A percentile compares a stretch with the other conserved stretches of the same genome.
Conservation (phyloP, 805 yeast species). For the Cyberlindnera lachancei region DNA sequence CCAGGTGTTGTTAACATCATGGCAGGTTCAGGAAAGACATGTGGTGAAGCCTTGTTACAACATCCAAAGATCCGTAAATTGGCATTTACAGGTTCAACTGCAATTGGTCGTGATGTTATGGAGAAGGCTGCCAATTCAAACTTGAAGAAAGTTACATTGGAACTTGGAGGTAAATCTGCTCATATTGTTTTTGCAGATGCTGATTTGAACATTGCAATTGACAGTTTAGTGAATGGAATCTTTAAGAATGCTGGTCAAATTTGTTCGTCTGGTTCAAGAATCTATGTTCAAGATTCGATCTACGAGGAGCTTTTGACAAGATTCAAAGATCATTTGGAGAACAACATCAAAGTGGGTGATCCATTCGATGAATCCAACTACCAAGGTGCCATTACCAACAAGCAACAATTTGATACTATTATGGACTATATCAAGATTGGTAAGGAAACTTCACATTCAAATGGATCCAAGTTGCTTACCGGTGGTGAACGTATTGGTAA, state of each 20-base stretch:
- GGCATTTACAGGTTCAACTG: conserved; percentile 80
- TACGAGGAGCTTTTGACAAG: conserved; percentile 55
- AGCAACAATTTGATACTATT: conserved; percentile 61
- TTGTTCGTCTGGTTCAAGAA: conserved; percentile 77
- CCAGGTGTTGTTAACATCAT: conserved; percentile 69
- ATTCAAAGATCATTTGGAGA: conserved; percentile 52
- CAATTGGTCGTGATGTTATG: conserved; percentile 66
- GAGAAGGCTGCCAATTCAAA: conserved; percentile 60
- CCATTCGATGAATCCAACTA: conserved; percentile 61
- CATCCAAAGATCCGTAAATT: conserved; percentile 68
- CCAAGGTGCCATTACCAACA: conserved; percentile 78
- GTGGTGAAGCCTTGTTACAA: conserved; percentile 63
- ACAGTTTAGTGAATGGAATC: conserved; percentile 56
- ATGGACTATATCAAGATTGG: conserved; percentile 61
- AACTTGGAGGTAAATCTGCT: conserved; percentile 81
- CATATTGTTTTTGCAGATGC: conserved; percentile 69
- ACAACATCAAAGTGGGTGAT: conserved; percentile 55
- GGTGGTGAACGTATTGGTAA: conserved; percentile 64
- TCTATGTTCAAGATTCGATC: conserved; percentile 64
- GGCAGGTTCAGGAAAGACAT: conserved; percentile 67
- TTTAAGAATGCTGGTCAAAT: conserved; percentile 79
- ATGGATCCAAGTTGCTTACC: conserved; percentile 59
- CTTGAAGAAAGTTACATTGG: conserved; percentile 74
- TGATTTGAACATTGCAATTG: conserved; percentile 39
- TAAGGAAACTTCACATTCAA: conserved; percentile 53